Evolutionary conservation across 192 early-diverging fungal species (phyloP).

Genomic region (Entrophospora sp.): DNA sequence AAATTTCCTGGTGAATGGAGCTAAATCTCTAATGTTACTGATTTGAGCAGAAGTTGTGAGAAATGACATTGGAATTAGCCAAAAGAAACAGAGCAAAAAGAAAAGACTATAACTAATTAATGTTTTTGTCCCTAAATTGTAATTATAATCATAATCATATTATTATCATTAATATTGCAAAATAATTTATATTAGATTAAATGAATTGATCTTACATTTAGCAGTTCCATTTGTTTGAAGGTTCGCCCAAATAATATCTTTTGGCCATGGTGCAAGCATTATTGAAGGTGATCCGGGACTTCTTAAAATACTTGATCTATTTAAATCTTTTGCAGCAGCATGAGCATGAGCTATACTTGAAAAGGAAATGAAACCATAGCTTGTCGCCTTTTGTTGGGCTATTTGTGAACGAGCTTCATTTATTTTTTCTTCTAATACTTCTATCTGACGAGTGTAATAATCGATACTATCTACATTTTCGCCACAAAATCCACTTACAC

Average conservation of each 20-base stretch:
- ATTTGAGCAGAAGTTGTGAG: constrained; percentile 53
- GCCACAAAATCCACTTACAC: constrained; percentile 27
- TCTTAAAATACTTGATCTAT: constrained; percentile 19
- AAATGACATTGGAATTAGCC: constrained; percentile 57
- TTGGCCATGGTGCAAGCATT: constrained; percentile 57
- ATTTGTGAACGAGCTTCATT: constrained; percentile 37
- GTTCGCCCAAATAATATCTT: constrained; percentile 72
- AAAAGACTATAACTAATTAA: constrained; percentile 40
- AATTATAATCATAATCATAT: constrained; percentile 29
- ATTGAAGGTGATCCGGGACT: constrained; percentile 29
- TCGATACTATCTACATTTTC: constrained; percentile 60
- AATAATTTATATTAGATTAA: neutral
- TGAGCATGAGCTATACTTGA: constrained; percentile 42
- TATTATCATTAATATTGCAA: neutral
- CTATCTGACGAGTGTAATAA: constrained; percentile 56
- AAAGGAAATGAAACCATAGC: constrained; percentile 65
- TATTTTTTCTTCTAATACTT: constrained; percentile 46
- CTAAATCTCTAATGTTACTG: constrained; percentile 45
- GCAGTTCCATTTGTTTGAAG: constrained; percentile 24
- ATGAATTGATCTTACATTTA: neutral
- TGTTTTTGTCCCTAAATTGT: constrained; percentile 34
- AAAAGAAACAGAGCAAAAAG: constrained; percentile 48
- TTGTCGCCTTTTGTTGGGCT: constrained; percentile 44
- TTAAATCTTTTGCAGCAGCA: constrained; percentile 34
- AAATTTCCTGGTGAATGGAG: constrained; percentile 38